These are phyloP conservation scores for Salmacisia buchloeana DNA, from an alignment of 1,284 basidiomycete genomes.

Conservation along the genomic window DNA sequence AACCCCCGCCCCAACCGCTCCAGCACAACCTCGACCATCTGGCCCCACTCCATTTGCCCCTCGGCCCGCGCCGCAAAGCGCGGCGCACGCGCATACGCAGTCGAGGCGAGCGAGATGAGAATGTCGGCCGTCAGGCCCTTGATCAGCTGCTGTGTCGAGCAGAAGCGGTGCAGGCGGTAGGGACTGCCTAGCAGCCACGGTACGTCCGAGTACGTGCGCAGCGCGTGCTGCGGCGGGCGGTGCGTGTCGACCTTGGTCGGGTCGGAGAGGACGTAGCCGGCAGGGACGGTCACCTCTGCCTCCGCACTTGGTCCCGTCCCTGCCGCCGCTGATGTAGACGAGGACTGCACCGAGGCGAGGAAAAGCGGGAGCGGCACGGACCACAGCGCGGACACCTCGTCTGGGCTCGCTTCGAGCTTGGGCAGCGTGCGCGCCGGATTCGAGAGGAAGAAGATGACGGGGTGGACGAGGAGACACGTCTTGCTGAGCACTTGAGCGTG, in stretches of 20 bases:
- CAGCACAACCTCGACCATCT: constrained; percentile 25
- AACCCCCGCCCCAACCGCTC: constrained; percentile 15
- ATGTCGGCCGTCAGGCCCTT: constrained; percentile 32
- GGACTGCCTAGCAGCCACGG: constrained; percentile 20
- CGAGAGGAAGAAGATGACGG: constrained; percentile 22
- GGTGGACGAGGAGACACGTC: constrained; percentile 30
- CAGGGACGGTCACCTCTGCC: background rate
- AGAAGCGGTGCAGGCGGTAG: constrained; percentile 28
- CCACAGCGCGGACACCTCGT: constrained; percentile 29
- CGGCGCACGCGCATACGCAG: constrained; percentile 12
- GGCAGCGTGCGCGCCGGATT: constrained; percentile 12
- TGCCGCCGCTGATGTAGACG: too few species aligned
- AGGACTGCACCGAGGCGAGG: constrained; percentile 13
- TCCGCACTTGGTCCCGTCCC: background rate
- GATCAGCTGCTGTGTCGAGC: constrained; percentile 22
- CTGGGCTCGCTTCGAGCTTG: constrained; percentile 14
- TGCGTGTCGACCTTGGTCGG: constrained; percentile 24
- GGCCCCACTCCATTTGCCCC: constrained; percentile 18
- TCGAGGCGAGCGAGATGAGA: constrained; percentile 20
- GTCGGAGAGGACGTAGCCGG: constrained; percentile 9
- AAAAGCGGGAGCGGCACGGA: constrained; percentile 16
- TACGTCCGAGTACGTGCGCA: constrained; percentile 30
- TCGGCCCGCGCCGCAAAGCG: background rate
- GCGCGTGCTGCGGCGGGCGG: constrained; percentile 21
- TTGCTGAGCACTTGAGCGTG: constrained; percentile 25